Conservation (phyloP, 2,329 filamentous ascomycete genomes). For the Gremmenia infestans region DNA sequence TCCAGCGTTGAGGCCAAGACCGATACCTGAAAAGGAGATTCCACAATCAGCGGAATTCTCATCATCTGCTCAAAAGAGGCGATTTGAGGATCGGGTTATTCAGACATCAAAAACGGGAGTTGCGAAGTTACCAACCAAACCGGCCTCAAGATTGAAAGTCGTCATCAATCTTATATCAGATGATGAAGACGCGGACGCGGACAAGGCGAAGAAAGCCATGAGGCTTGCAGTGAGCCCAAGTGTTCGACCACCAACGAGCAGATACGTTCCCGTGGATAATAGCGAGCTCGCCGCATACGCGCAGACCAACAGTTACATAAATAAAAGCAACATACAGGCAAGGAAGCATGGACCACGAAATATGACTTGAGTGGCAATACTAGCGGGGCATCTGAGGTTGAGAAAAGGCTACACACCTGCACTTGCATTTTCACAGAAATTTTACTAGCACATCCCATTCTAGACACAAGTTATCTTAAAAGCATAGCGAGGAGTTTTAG, state of each 20-base stretch:
- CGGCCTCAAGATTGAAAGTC: neutral
- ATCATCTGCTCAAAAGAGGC: neutral
- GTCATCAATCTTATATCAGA: conserved; percentile 12
- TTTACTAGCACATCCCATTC: too few relatives aligned
- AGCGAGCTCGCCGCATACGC: conserved; percentile 14
- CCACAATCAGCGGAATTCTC: neutral
- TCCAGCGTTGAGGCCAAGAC: neutral
- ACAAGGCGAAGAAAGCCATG: neutral
- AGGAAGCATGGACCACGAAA: neutral
- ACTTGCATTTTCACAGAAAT: too few relatives aligned
- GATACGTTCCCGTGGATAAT: conserved; percentile 23
- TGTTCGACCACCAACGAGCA: neutral
- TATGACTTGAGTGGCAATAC: neutral
- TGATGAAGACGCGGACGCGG: conserved; percentile 5
- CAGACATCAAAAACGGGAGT: neutral
- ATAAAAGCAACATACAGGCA: neutral
- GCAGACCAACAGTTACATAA: conserved; percentile 12
- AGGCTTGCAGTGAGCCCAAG: neutral
- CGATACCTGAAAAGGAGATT: neutral
- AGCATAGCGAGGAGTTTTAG: too few relatives aligned
- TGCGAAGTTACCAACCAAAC: neutral
- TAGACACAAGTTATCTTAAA: too few relatives aligned
- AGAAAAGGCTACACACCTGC: neutral
- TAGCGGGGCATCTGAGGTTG: neutral
- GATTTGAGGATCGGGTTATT: neutral